Base-by-base conservation (phyloP, 805 yeast species). In the Zygotorulaspora danielsina region DNA sequence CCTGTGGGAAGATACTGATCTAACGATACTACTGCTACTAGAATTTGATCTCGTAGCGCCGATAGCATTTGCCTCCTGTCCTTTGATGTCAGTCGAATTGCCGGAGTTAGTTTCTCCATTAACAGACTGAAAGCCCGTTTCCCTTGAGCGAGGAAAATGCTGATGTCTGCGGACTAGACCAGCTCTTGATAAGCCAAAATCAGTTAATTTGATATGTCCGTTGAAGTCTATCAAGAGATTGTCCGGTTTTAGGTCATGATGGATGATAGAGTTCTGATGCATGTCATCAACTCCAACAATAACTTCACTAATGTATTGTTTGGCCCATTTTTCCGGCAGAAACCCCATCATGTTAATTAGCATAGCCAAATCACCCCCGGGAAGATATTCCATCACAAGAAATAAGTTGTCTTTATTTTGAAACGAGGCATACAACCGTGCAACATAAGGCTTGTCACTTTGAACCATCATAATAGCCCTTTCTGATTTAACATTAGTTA, bases 381-480 rank as follows among this genome's bases (percentile, higher is more conserved):
- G 86, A 27, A 93, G 67, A 55, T 87, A 93, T 59, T 93, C 98
- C 97, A 94, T 90, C 2, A 93, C 99, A 50, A 93, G 69, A 55
- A 85, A 93, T 12, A 93, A 67, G 57, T 82, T 88, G 45, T 87
- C 94, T 35, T 77, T 76, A 44, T 86, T 85, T 64, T 93, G 98
- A 61, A 93, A 93, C 22, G 94, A 82, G 36, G 84, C 84, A 54
- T 79, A 84, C 20, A 93, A 68, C 55, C 82, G 88, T 1, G 96
- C 97, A 44, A 93, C 97, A 57, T 83, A 87, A 0, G 96, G 94
- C 26, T 90, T 83, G 46, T 88, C 90, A 2, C 95, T 77, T 57
- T 93, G 97, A 2, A 94, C 81, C 94, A 93, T 93, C 88, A 93
- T 81, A n/a, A 90, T 90, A 0, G 97, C 96, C 32, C 98, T 69